Evolutionary conservation across 2,329 filamentous ascomycete species (phyloP).

Genomic region (Aureobasidium sp.): DNA sequence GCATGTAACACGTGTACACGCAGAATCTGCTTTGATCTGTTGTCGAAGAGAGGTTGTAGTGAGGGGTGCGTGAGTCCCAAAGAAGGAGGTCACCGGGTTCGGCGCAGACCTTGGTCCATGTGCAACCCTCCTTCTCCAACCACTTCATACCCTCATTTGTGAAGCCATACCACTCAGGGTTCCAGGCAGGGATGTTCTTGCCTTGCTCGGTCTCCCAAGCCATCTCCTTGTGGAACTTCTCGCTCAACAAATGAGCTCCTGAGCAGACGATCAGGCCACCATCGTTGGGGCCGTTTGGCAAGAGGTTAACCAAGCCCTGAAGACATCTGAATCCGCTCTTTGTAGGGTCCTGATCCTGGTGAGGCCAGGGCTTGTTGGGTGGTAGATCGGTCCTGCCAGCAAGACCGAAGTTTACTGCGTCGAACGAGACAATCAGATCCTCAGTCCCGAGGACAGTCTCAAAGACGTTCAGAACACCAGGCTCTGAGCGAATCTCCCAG

Average conservation of each 20-base stretch:
- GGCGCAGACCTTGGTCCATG: conserved; percentile 18
- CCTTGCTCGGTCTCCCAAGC: background rate
- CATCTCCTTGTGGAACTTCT: conserved; percentile 28
- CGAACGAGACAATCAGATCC: conserved; percentile 34
- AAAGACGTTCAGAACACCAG: conserved; percentile 33
- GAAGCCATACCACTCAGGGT: conserved; percentile 31
- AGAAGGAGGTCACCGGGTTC: conserved; percentile 20
- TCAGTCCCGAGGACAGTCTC: conserved; percentile 31
- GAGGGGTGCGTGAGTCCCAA: conserved; percentile 24
- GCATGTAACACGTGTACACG: conserved; percentile 34
- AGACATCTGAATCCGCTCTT: conserved; percentile 45
- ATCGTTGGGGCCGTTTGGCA: conserved; percentile 31
- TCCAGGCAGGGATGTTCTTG: conserved; percentile 25
- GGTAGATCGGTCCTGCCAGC: conserved; percentile 27
- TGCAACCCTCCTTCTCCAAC: conserved; percentile 22
- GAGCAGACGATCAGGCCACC: conserved; percentile 33
- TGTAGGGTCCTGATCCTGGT: conserved; percentile 35
- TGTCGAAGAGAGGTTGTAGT: conserved; percentile 29
- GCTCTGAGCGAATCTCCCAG: conserved; percentile 36
- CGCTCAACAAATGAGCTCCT: conserved; percentile 26
- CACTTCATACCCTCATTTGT: conserved; percentile 21
- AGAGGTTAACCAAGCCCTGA: conserved; percentile 45
- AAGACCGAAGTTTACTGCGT: conserved; percentile 35
- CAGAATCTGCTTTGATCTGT: conserved; percentile 26
- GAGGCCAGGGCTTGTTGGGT: conserved; percentile 31